phyloP scores from a whole-genome alignment of 2,329 filamentous ascomycete species.

The Pseudogymnoascus sp. region DNA sequence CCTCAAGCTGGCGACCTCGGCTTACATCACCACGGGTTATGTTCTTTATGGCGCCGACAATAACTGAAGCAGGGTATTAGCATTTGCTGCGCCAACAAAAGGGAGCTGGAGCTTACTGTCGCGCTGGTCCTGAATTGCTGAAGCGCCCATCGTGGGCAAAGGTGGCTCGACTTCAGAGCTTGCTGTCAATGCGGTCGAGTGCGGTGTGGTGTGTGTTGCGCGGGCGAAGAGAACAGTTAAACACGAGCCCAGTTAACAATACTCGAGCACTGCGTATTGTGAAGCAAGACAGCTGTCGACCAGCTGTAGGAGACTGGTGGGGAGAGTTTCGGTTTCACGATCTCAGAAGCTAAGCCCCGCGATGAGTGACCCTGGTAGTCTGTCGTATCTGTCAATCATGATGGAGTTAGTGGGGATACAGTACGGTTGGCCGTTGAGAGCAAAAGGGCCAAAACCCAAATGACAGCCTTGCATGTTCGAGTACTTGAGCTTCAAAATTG shows the following conservation, averaged over 20 bases:
- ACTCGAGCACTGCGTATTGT: not conserved
- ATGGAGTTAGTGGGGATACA: not conserved
- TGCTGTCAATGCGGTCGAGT: not conserved
- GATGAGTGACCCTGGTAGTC: slow-evolving; percentile 7
- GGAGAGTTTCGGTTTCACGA: slow-evolving; percentile 7
- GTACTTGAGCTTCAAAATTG: not conserved
- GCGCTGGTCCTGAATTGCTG: slow-evolving; percentile 76
- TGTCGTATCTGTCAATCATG: not conserved
- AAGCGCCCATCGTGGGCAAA: slow-evolving; percentile 64
- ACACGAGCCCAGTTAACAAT: not conserved
- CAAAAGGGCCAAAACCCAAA: not conserved
- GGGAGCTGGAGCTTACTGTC: slow-evolving; percentile 47
- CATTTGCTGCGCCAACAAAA: not conserved
- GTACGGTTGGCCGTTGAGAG: not conserved
- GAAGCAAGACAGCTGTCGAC: not conserved
- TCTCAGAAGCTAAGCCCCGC: slow-evolving; percentile 6
- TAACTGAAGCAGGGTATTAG: slow-evolving; percentile 40
- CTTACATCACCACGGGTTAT: slow-evolving; percentile 76
- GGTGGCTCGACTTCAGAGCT: slow-evolving; percentile 12
- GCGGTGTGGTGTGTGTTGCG: not conserved
- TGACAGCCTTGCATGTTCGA: not conserved
- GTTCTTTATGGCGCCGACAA: slow-evolving; percentile 64
- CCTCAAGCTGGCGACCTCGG: slow-evolving; percentile 12
- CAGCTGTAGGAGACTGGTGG: slow-evolving; percentile 1
- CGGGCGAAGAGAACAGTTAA: not conserved